A percentile compares a stretch with the other conserved stretches of the same genome.
Evolutionary conservation across 352 stramenopile species (phyloP).

Genomic region (Phytophthora cryptogea): DNA sequence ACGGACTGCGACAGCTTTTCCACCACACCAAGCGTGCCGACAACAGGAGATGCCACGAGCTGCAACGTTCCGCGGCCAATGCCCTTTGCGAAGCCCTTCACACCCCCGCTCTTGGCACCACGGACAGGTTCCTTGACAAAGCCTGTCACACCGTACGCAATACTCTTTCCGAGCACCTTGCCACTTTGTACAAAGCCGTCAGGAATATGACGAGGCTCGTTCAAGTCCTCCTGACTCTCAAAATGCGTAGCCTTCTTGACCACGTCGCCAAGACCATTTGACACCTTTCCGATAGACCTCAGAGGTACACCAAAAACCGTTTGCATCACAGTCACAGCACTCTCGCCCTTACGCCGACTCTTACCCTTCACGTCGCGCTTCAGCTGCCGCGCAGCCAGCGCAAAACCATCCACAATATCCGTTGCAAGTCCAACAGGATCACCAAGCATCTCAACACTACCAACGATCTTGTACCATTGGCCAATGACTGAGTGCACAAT

Average conservation of each 20-base stretch:
- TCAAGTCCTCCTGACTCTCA: constrained; percentile 74
- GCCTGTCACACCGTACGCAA: constrained; percentile 73
- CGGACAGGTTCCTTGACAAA: constrained; percentile 86
- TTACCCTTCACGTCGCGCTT: constrained; percentile 83
- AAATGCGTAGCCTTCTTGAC: constrained; percentile 87
- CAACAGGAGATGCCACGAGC: constrained; percentile 78
- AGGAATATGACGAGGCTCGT: constrained; percentile 74
- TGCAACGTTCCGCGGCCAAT: constrained; percentile 79
- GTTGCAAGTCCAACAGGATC: constrained; percentile 84
- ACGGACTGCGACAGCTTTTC: constrained; percentile 86
- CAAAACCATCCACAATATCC: constrained; percentile 88
- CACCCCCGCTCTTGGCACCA: constrained; percentile 67
- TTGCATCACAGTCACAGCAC: constrained; percentile 78
- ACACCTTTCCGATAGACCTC: constrained; percentile 79
- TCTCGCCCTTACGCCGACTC: constrained; percentile 82
- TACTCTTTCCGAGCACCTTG: constrained; percentile 76
- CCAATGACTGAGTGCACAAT: constrained; percentile 76
- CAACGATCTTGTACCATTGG: constrained; percentile 91
- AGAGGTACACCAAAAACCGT: constrained; percentile 81
- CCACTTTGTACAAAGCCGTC: constrained; percentile 78
- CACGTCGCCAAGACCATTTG: constrained; percentile 83
- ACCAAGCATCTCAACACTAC: constrained; percentile 83
- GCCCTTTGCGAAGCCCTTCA: constrained; percentile 86
- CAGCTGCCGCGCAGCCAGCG: constrained; percentile 72
- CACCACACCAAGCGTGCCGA: constrained; percentile 79